Conservation (phyloP, 306 rosid genomes). For the Casuarina glauca region DNA sequence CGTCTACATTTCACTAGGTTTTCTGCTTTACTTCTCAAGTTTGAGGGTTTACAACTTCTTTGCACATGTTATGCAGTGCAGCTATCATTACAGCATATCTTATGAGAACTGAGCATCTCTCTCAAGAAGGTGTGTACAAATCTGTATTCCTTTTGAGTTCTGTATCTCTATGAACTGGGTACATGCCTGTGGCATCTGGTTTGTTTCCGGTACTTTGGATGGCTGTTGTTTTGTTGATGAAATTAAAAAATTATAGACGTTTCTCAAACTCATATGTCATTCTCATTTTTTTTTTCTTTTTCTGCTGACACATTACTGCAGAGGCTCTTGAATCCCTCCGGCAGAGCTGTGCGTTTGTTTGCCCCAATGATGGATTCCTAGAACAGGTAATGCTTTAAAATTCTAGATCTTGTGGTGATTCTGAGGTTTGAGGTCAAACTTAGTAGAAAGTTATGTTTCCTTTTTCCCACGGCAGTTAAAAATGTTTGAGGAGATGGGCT, state of each 20-base stretch:
- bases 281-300: slow-evolving; percentile 1
- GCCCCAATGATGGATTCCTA: slow-evolving; percentile 95
- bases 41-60: slow-evolving; percentile 31
- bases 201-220: neutral
- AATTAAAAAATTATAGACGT: neutral
- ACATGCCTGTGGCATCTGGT: slow-evolving; percentile 22
- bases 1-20: slow-evolving; percentile 1
- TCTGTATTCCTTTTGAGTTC: slow-evolving; percentile 38
- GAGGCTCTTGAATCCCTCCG: slow-evolving; percentile 83
- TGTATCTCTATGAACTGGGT: slow-evolving; percentile 33
- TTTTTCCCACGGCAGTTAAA: slow-evolving; percentile 51
- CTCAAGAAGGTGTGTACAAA: slow-evolving; percentile 72
- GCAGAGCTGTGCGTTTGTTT: slow-evolving; percentile 76
- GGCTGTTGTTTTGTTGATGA: neutral
- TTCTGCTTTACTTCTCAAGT: slow-evolving; percentile 21
- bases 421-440: neutral
- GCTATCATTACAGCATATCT: slow-evolving; percentile 83
- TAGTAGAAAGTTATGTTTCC: slow-evolving; percentile 12
- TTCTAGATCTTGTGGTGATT: slow-evolving; percentile 14
- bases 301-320: slow-evolving; percentile 32
- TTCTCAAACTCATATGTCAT: slow-evolving; percentile 2
- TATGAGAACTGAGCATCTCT: slow-evolving; percentile 79
- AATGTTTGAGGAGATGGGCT: slow-evolving; percentile 90
- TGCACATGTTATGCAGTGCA: slow-evolving; percentile 74
- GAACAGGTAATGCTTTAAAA: slow-evolving; percentile 65